Conservation (phyloP, 768 basidiomycete genomes). For the button mushroom (Agaricus bisporus) region DNA sequence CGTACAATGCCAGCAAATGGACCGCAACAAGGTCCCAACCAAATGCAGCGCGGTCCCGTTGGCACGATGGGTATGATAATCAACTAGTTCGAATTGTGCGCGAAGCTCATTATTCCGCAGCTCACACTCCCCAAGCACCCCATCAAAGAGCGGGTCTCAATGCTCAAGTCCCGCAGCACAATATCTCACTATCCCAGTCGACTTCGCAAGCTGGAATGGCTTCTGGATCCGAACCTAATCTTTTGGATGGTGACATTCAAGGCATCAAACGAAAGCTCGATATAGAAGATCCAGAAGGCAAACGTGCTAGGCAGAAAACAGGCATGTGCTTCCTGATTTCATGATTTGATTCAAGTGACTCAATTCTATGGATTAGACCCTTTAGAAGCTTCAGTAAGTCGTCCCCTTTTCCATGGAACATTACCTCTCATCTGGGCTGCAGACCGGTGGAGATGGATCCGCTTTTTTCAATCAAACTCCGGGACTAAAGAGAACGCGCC, state of each 20-base stretch:
- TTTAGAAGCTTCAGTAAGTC: conserved; percentile 40
- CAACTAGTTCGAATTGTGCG: conserved; percentile 8
- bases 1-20: conserved; percentile 19
- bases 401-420: conserved; percentile 6
- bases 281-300: conserved; percentile 57
- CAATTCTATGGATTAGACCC: conserved; percentile 28
- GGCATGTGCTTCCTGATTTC: conserved; percentile 37
- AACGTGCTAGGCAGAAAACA: conserved; percentile 68
- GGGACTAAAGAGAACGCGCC: conserved; percentile 30
- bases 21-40: conserved; percentile 11
- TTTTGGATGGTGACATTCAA: conserved; percentile 56
- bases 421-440: conserved; percentile 20
- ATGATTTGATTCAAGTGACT: background rate
- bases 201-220: conserved; percentile 9
- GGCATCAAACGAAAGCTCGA: conserved; percentile 70
- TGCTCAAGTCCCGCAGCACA: conserved; percentile 8
- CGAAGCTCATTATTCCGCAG: background rate
- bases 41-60: conserved; percentile 20
- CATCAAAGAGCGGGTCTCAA: conserved; percentile 10
- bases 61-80: conserved; percentile 8
- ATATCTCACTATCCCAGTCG: conserved; percentile 7
- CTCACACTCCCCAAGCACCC: conserved; percentile 10
- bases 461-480: conserved; percentile 18
- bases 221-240: conserved; percentile 24
- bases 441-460: conserved; percentile 18